These are phyloP conservation scores for Kodamaea fukazawae DNA, from an alignment of 805 yeast genomes.

Conservation along the genomic window DNA sequence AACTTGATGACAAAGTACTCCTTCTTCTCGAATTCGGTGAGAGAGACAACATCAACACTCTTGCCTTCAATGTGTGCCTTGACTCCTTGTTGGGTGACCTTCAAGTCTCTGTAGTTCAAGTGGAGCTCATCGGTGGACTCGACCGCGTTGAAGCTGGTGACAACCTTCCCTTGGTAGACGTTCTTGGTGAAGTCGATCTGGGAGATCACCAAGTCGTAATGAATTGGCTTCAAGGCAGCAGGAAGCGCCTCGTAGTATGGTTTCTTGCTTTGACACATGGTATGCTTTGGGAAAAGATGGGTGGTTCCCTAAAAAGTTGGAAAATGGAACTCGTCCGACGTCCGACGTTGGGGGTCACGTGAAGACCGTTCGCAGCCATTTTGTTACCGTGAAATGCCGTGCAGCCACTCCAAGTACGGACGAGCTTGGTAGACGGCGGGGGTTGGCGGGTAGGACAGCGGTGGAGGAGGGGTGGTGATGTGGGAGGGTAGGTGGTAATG, in stretches of 20 bases:
- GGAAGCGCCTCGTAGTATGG: constrained; percentile 54
- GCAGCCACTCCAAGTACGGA: too few relatives aligned
- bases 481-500: too few relatives aligned
- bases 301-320: too few relatives aligned
- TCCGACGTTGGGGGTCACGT: too few relatives aligned
- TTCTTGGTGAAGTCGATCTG: constrained; percentile 55
- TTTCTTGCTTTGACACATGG: neutral
- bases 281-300: too few relatives aligned
- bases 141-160: constrained; percentile 45
- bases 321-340: too few relatives aligned
- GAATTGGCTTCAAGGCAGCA: constrained; percentile 63
- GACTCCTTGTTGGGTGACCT: constrained; percentile 18
- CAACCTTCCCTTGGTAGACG: constrained; percentile 47
- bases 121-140: constrained; percentile 43
- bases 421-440: too few relatives aligned
- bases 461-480: too few relatives aligned
- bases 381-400: too few relatives aligned
- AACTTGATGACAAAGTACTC: constrained; percentile 67
- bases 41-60: constrained; percentile 21
- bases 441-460: too few relatives aligned
- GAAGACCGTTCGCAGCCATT: too few relatives aligned
- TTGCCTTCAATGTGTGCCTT: constrained; percentile 26
- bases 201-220: constrained; percentile 61
- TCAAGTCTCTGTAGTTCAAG: constrained; percentile 48
- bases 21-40: constrained; percentile 44